Conservation (phyloP, 306 rosid species). For the Quercus suber region DNA sequence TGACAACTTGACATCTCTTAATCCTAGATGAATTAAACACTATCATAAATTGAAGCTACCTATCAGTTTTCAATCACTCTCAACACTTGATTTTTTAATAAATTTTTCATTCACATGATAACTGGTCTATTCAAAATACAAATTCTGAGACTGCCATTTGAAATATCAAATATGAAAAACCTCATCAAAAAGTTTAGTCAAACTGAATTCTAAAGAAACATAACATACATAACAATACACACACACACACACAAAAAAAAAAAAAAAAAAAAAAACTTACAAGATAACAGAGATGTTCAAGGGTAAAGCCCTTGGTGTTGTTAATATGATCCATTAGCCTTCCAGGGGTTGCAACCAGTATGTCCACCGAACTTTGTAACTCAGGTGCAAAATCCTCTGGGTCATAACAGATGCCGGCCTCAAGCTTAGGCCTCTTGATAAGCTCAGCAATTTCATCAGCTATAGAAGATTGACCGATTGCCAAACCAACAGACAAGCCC, state of each 20-base stretch:
- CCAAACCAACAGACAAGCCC: slow-evolving; percentile 82
- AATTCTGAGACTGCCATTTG: neutral
- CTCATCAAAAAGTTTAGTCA: neutral
- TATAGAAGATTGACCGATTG: slow-evolving; percentile 80
- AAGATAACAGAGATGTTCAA: slow-evolving; percentile 89
- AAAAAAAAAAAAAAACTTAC: slow-evolving; percentile 40
- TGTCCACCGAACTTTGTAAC: slow-evolving; percentile 65
- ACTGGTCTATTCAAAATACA: neutral
- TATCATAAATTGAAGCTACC: neutral
- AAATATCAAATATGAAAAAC: neutral
- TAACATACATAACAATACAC: neutral
- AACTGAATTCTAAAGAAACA: neutral
- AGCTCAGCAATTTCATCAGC: slow-evolving; percentile 70
- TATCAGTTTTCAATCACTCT: neutral
- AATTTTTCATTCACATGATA: neutral
- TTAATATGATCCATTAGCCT: slow-evolving; percentile 85
- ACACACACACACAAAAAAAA: neutral
- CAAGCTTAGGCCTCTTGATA: slow-evolving; percentile 49
- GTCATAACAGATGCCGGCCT: slow-evolving; percentile 56
- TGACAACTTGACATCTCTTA: neutral
- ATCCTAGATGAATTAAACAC: neutral
- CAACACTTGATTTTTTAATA: too few species aligned
- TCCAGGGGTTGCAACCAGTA: slow-evolving; percentile 94
- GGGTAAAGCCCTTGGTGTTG: slow-evolving; percentile 75
- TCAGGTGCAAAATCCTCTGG: slow-evolving; percentile 34